phyloP scores from a whole-genome alignment of 345 rosid species.

The Salix purpurea region DNA sequence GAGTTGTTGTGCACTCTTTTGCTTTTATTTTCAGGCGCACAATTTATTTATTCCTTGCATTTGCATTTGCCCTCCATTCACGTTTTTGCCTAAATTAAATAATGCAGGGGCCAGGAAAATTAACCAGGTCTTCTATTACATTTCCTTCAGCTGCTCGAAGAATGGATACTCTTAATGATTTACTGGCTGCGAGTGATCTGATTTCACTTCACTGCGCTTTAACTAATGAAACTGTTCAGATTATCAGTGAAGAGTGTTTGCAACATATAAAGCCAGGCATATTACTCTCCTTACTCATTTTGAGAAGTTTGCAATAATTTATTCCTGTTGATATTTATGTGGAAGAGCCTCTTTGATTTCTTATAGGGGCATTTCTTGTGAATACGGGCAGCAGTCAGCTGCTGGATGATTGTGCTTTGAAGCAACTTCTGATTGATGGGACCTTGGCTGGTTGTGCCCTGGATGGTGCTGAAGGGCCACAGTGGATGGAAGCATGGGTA shows the following conservation, averaged over 20 bases:
- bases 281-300: neutral
- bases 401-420: conserved; percentile 87
- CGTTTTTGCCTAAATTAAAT: conserved; percentile 4
- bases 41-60: neutral
- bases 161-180: conserved; percentile 96
- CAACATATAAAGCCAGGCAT: conserved; percentile 95
- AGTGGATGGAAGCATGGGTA: conserved; percentile 99
- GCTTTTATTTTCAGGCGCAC: neutral
- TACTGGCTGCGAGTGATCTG: conserved; percentile 91
- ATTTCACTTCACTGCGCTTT: conserved; percentile 88
- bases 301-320: neutral
- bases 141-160: conserved; percentile 94
- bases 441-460: conserved; percentile 93
- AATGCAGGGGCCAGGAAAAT: conserved; percentile 62
- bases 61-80: conserved; percentile 6
- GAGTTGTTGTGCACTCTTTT: neutral
- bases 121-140: conserved; percentile 46
- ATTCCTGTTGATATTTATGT: neutral
- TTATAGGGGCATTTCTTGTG: conserved; percentile 90
- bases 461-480: conserved; percentile 99
- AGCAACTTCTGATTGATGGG: conserved; percentile 92
- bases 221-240: conserved; percentile 88
- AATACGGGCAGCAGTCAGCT: conserved; percentile 95
- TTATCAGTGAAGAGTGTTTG: conserved; percentile 87
- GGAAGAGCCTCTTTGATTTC: neutral